Base-by-base conservation (phyloP, 73 alveolate species). In the Breviolum minutum region DNA sequence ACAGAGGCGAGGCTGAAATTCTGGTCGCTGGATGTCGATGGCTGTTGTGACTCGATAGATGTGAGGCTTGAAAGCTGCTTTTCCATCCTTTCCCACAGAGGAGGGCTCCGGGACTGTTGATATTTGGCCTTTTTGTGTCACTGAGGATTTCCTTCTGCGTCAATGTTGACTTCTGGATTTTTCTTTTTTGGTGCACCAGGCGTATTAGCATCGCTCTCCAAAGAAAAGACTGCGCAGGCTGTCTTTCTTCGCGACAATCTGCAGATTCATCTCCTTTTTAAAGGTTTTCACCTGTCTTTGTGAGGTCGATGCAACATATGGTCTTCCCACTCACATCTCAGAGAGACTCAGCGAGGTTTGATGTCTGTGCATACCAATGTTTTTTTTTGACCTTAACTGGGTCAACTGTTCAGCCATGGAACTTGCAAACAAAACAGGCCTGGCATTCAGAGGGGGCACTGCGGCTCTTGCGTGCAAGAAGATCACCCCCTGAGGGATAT, bases 401-500 rank as follows among this genome's bases (percentile, higher is more conserved):
- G 40, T 10, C 27, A 79, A 68, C 48, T 73, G 16, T 26, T 26
- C 83, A 73, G 83, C 30, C 2, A 66, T 73, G 83, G 30, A 73
- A 13, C 16, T 17, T 73, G 83, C 83, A 24, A 40, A 40, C 54
- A 40, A 2, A 71, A 19, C 54, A 88, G 96, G 97, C 97, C 24
- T 73, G 84, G 88, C 80, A 73, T n/a, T 13, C 70, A 54, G 97
- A 79, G n/a, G 97, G 97, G 20, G 87, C 32, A 40, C 64, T 91
- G 64, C 73, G 89, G n/a, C 63, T 27, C 6, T n/a, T 91, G 82
- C 97, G 87, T 40, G 77, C 88, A 4, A 13, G 32, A 4, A 40
- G 97, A 24, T n/a, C 30, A 63, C 97, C 85, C 26, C 97, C 97
- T 8, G 89, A 70, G 26, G 88, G 97, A 88, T 73, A 22, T 14